A percentile compares a stretch with the other conserved stretches of the same genome.
These are phyloP conservation scores for Fonsecaea nubica DNA, from an alignment of 2,329 filamentous ascomycete species.

Conservation along the genomic window DNA sequence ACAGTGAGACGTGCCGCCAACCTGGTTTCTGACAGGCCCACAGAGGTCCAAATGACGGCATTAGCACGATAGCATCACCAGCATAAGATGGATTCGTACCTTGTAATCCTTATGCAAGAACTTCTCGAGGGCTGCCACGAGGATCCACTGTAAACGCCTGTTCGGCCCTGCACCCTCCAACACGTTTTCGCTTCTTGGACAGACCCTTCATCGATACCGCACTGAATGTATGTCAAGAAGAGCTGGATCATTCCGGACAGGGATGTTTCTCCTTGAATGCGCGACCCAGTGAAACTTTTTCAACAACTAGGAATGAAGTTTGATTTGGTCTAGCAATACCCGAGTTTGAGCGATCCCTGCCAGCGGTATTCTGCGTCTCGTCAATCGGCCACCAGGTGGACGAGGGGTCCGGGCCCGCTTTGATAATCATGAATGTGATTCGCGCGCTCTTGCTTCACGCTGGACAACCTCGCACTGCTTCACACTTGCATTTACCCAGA, in stretches of 20 bases:
- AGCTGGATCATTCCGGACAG: neutral
- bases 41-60: constrained; percentile 3
- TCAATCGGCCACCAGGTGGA: neutral
- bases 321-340: neutral
- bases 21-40: constrained; percentile 6
- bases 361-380: neutral
- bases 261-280: neutral
- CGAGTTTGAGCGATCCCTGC: neutral
- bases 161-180: neutral
- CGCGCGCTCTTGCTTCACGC: neutral
- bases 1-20: constrained; percentile 13
- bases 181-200: neutral
- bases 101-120: neutral
- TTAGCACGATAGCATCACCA: neutral
- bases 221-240: neutral
- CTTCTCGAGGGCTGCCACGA: neutral
- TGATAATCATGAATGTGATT: neutral
- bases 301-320: neutral
- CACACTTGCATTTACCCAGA: neutral
- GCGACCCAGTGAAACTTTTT: neutral
- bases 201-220: neutral
- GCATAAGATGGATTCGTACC: neutral
- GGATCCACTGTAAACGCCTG: neutral
- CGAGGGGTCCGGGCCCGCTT: neutral
- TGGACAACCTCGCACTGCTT: neutral